Conservation (phyloP, 2,329 filamentous ascomycete species). For the Nemania bipapillata region DNA sequence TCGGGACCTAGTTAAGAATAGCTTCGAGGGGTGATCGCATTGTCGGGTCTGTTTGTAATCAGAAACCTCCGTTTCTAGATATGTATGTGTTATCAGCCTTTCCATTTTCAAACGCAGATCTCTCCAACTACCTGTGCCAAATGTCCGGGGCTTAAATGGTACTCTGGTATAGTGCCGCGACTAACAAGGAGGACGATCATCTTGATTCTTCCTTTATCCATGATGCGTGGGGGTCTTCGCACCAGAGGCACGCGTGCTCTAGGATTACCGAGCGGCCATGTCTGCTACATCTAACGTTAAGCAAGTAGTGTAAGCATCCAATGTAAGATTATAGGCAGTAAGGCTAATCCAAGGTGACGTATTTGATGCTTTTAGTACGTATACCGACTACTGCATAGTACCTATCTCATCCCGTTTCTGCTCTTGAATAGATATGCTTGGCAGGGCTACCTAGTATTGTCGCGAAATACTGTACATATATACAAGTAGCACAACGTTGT, state of each 20-base stretch:
- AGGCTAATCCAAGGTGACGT: constrained; percentile 17
- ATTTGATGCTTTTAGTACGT: not conserved
- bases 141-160: not conserved
- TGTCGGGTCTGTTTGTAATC: not conserved
- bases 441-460: not conserved
- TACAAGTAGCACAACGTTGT: not conserved
- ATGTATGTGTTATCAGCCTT: not conserved
- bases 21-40: not conserved
- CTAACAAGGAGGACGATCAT: constrained; percentile 1
- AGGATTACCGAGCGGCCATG: constrained; percentile 13
- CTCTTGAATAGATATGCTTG: not conserved
- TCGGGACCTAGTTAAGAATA: not conserved
- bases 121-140: not conserved
- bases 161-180: not conserved
- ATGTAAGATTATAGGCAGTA: constrained; percentile 4
- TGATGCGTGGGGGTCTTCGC: not conserved
- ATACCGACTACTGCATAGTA: not conserved
- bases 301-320: not conserved
- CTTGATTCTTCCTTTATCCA: constrained; percentile 3
- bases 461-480: not conserved
- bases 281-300: not conserved
- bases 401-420: not conserved
- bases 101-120: not conserved
- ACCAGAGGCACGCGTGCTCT: not conserved
- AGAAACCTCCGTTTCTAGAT: not conserved